These are phyloP conservation scores for Abrus pulchellus DNA, from an alignment of 306 rosid species.

Conservation along the genomic window DNA sequence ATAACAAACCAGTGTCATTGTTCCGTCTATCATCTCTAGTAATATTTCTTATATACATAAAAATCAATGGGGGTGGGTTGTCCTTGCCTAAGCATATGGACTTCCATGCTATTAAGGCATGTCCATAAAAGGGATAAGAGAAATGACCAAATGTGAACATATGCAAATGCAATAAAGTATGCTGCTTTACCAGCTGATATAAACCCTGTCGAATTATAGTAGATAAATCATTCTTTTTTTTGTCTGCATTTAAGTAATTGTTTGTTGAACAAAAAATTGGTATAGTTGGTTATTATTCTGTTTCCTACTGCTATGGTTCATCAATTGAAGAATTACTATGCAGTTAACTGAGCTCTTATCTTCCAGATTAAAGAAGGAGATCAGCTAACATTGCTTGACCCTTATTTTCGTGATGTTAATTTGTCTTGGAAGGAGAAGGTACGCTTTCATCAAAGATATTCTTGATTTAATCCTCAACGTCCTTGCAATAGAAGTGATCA, in stretches of 20 bases:
- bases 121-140: conserved; percentile 11
- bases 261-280: conserved; percentile 22
- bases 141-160: conserved; percentile 22
- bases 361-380: conserved; percentile 95
- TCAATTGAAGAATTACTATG: conserved; percentile 38
- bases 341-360: conserved; percentile 41
- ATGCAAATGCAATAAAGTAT: background rate
- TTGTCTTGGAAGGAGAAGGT: conserved; percentile 91
- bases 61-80: background rate
- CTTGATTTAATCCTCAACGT: conserved; percentile 30
- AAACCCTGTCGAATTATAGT: background rate
- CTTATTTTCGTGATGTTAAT: conserved; percentile 61
- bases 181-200: conserved; percentile 21
- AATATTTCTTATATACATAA: conserved; percentile 6
- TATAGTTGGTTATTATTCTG: conserved; percentile 17
- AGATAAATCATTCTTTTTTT: conserved; percentile 6
- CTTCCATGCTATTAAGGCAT: conserved; percentile 1
- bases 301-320: conserved; percentile 33
- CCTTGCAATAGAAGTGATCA: background rate
- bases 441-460: conserved; percentile 25
- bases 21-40: conserved; percentile 37
- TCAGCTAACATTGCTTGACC: conserved; percentile 78
- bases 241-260: background rate
- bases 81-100: conserved; percentile 20
- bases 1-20: conserved; percentile 26